These are phyloP conservation scores for Carex scoparia DNA, from an alignment of 176 grass and related monocot species.

Conservation along the genomic window DNA sequence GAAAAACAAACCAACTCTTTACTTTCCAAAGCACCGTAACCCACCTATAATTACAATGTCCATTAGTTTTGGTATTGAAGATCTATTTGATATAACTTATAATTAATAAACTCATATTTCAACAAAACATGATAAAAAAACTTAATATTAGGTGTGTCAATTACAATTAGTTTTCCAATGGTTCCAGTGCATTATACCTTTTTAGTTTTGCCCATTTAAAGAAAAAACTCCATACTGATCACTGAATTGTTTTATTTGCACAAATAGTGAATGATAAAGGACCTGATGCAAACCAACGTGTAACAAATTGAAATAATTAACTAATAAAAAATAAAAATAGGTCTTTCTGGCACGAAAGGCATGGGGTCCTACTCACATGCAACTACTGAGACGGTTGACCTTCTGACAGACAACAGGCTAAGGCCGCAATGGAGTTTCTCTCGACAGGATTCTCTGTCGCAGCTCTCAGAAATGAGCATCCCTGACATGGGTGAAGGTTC, in stretches of 20 bases:
- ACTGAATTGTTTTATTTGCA: background rate
- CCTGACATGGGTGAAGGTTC: constrained; percentile 31
- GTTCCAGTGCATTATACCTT: background rate
- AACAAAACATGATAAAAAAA: background rate
- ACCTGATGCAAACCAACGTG: background rate
- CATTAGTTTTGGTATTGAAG: background rate
- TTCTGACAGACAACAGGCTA: constrained; percentile 28
- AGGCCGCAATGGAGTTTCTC: constrained; percentile 43
- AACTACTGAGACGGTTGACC: background rate
- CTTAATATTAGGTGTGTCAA: no score
- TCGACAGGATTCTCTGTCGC: constrained; percentile 29
- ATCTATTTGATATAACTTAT: background rate
- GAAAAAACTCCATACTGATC: background rate
- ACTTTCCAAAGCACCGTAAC: no score
- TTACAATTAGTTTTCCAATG: no score
- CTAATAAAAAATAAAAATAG: constrained; percentile 1
- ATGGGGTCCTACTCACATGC: constrained; percentile 19
- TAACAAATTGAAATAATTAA: background rate
- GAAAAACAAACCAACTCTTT: no score
- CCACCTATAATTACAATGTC: background rate
- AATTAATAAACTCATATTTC: background rate
- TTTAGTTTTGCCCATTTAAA: background rate
- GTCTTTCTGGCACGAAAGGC: constrained; percentile 21
- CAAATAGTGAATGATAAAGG: background rate
- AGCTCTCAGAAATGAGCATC: constrained; percentile 33